phyloP scores from a whole-genome alignment of 2,329 filamentous ascomycete genomes.

The Trichophyton equinum region DNA sequence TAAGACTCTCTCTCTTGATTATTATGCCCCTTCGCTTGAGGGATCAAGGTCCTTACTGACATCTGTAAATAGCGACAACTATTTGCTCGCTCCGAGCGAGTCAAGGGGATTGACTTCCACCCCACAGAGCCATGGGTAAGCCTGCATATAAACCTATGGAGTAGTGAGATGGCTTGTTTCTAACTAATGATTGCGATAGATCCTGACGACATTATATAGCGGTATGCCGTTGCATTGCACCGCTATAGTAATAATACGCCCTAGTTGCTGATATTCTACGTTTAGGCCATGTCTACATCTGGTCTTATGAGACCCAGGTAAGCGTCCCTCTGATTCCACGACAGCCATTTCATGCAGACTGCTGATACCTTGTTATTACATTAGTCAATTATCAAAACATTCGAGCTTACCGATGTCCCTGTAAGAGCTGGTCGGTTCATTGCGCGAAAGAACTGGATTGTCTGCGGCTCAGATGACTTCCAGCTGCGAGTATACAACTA shows the following conservation, averaged over 20 bases:
- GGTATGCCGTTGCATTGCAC: constrained; percentile 43
- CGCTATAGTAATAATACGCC: not conserved
- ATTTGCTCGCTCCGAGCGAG: constrained; percentile 83
- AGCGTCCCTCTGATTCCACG: constrained; percentile 9
- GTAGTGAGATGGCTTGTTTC: constrained; percentile 8
- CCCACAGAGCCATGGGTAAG: constrained; percentile 87
- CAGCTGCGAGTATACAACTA: constrained; percentile 89
- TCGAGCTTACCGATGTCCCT: constrained; percentile 95
- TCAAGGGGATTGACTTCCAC: constrained; percentile 96
- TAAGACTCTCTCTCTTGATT: constrained; percentile 21
- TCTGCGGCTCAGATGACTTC: constrained; percentile 90
- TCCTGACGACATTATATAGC: constrained; percentile 89
- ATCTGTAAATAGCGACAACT: constrained; percentile 52
- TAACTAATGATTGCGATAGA: constrained; percentile 34
- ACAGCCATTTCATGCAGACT: not conserved
- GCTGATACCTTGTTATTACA: constrained; percentile 2
- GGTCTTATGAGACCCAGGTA: constrained; percentile 89
- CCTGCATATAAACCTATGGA: constrained; percentile 7
- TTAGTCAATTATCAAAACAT: constrained; percentile 87
- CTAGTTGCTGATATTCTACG: constrained; percentile 13
- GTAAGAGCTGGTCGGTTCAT: constrained; percentile 94
- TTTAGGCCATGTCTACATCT: constrained; percentile 92
- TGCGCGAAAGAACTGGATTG: constrained; percentile 97
- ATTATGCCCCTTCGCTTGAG: not conserved
- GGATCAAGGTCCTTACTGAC: constrained; percentile 29